Evolutionary conservation across 2,329 filamentous ascomycete species (phyloP), one percentile per base, ranked within the genome.

Genomic region (Zymoseptoria tritici): DNA sequence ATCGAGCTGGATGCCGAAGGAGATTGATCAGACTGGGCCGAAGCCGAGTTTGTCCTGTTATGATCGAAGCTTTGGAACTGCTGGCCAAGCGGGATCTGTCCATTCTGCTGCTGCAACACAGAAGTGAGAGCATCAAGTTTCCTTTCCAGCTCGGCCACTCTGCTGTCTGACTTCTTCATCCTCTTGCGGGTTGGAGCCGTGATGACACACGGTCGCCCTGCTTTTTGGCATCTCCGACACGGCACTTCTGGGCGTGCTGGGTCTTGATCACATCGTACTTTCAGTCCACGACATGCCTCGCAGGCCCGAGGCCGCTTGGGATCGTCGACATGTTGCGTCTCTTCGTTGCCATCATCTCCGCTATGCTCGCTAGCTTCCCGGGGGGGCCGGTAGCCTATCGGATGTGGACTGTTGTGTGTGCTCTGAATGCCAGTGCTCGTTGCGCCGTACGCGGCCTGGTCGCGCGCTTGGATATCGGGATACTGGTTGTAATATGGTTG

Each of bases 71-170:
- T 22, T 9, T 22, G 20, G n/a, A 26, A 26, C 61, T 36, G 62
- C 62, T 49, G 58, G 36, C 36, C 36, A n/a, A 46, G 36, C 54
- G 51, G 49, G 49, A 42, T 56, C 57, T n/a, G 59, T 51, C 67
- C 65, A 50, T 71, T 66, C 63, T 78, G 76, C 29, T 88, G 85
- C 52, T 90, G 86, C 64, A 96, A 72, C 42, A 85, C 91, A 6
- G 90, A 89, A 7, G 90, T 96, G 71, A 96, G 73, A 8, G 88
- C 89, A 77, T 96, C 91, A 64, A 96, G 93, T 78, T 95, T 95
- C 79, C 88, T 91, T 79, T 96, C 91, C 56, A 97, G 80, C 78
- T 96, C 91, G 8, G 91, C 88, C 11, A 97, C 91, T 56, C 91
- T 83, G 65, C 85, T 93, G 72, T 96, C 92, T 57, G 90, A 91